phyloP scores from a whole-genome alignment of 371 early-diverging fungal genomes.

The Circinella umbellata region DNA sequence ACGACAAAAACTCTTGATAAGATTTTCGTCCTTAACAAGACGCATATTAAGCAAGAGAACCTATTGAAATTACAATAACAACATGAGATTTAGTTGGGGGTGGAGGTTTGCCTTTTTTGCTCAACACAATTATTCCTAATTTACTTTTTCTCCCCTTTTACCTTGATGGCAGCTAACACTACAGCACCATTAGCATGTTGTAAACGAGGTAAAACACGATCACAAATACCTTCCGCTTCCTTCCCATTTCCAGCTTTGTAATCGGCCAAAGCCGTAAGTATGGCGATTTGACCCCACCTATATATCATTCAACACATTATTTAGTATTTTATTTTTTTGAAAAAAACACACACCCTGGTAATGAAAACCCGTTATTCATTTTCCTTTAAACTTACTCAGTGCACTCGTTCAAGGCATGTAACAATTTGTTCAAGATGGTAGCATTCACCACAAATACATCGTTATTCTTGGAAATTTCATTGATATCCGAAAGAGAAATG shows the following conservation, averaged over 20 bases:
- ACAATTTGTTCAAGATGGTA: slow-evolving; percentile 78
- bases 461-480: slow-evolving; percentile 74
- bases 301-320: not conserved
- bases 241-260: slow-evolving; percentile 44
- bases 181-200: slow-evolving; percentile 65
- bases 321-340: not conserved
- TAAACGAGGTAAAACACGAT: slow-evolving; percentile 91
- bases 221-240: slow-evolving; percentile 90
- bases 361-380: too few relatives aligned
- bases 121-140: too few relatives aligned
- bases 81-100: too few relatives aligned
- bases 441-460: slow-evolving; percentile 77
- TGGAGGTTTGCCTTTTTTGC: too few relatives aligned
- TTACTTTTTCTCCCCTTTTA: slow-evolving; percentile 17
- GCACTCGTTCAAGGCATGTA: slow-evolving; percentile 93
- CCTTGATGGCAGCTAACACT: slow-evolving; percentile 79
- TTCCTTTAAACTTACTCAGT: slow-evolving; percentile 71
- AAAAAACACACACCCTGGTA: too few relatives aligned
- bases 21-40: slow-evolving; percentile 68
- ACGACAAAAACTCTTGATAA: slow-evolving; percentile 67
- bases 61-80: slow-evolving; percentile 21
- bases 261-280: slow-evolving; percentile 83
- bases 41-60: slow-evolving; percentile 71
- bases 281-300: slow-evolving; percentile 95
- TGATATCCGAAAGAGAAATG: slow-evolving; percentile 89